A percentile compares a stretch with the other conserved stretches of the same genome.
Conservation (phyloP, 164 flowering plant genomes). For the Santalum album region DNA sequence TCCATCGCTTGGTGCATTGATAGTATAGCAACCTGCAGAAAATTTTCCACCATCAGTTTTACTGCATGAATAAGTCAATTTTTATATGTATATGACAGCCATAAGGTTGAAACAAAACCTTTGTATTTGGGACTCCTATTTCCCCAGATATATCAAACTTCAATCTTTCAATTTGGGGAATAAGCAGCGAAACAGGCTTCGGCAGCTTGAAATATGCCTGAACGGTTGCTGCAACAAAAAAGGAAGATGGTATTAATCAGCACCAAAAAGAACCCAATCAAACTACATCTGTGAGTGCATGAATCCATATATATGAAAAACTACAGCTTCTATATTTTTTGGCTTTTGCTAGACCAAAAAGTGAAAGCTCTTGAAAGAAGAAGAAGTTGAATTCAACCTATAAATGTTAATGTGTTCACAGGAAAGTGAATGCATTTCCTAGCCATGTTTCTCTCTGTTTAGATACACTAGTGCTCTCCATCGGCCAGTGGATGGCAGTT, state of each 20-base stretch:
- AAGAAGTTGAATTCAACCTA: too few species aligned
- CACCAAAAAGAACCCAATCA: neutral
- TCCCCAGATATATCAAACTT: conserved; percentile 56
- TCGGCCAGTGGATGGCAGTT: too few species aligned
- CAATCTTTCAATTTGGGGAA: conserved; percentile 36
- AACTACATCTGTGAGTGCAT: neutral
- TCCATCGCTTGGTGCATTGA: conserved; percentile 41
- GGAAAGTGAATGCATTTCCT: too few species aligned
- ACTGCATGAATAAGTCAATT: neutral
- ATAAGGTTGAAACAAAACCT: conserved; percentile 27
- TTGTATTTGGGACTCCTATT: conserved; percentile 46
- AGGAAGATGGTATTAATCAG: neutral
- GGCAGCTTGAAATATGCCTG: conserved; percentile 53
- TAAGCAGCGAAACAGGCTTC: conserved; percentile 46
- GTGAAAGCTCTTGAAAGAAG: too few species aligned
- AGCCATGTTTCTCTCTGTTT: too few species aligned
- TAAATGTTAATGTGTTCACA: too few species aligned
- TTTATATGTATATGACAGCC: neutral
- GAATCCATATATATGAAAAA: too few species aligned
- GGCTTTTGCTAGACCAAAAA: too few species aligned
- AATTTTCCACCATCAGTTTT: neutral
- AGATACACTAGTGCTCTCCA: too few species aligned
- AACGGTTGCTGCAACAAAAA: conserved; percentile 39
- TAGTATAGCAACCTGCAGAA: conserved; percentile 51
- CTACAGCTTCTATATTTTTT: too few species aligned